Percentiles rank a stretch among this genome's conserved stretches.
phyloP scores from a whole-genome alignment of 805 yeast genomes.

The Alloascoidea africana region DNA sequence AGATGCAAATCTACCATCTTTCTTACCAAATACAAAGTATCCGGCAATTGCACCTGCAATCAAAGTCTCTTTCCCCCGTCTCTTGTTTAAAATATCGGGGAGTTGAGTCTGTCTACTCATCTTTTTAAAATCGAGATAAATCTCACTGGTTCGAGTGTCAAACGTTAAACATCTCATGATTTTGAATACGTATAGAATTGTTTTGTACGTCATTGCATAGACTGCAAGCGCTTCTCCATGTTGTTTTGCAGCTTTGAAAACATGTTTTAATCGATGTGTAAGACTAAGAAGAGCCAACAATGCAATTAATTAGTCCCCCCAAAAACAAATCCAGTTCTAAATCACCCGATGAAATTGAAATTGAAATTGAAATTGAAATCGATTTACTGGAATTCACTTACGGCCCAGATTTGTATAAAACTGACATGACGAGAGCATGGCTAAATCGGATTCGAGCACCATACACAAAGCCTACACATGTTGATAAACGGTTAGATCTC shows the following conservation, averaged over 20 bases:
- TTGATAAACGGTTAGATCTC: background rate
- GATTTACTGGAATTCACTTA: constrained; percentile 7
- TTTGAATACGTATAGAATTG: constrained; percentile 14
- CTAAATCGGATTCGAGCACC: constrained; percentile 49
- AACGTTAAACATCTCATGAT: background rate
- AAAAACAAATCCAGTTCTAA: background rate
- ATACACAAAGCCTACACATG: constrained; percentile 32
- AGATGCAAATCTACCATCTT: constrained; percentile 6
- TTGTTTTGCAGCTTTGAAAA: constrained; percentile 34
- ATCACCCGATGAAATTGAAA: too few species aligned
- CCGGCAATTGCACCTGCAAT: constrained; percentile 26
- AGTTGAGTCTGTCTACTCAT: constrained; percentile 4
- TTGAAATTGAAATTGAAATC: constrained; percentile 10
- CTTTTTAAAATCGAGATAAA: background rate
- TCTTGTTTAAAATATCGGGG: constrained; percentile 3
- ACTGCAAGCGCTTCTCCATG: constrained; percentile 41
- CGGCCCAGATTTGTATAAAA: constrained; percentile 39
- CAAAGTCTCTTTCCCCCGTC: constrained; percentile 12
- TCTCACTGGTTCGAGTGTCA: background rate
- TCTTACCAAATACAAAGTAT: constrained; percentile 22
- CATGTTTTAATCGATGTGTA: constrained; percentile 26
- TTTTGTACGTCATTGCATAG: constrained; percentile 39
- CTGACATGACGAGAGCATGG: constrained; percentile 47
- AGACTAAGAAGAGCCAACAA: constrained; percentile 11
- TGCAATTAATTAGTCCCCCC: background rate